phyloP scores from a whole-genome alignment of 2,329 filamentous ascomycete genomes.

The Xylaria sp. region DNA sequence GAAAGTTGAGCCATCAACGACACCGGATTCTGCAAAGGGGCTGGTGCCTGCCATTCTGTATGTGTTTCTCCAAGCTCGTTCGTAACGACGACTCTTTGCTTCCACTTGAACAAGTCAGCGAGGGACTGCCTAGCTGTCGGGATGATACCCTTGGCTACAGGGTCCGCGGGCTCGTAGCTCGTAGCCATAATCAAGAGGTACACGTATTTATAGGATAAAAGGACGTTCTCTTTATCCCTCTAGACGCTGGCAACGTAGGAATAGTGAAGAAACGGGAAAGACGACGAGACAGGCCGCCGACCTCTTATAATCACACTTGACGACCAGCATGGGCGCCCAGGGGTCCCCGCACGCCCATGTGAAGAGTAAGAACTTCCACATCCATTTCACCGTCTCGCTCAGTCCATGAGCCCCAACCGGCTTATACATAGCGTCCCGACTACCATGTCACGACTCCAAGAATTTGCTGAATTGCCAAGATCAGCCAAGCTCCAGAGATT shows the following conservation, averaged over 20 bases:
- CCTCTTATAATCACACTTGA: slow-evolving; percentile 25
- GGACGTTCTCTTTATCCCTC: not conserved
- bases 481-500: slow-evolving; percentile 28
- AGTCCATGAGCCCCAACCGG: not conserved
- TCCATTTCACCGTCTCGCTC: slow-evolving; percentile 11
- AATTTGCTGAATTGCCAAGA: slow-evolving; percentile 28
- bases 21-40: slow-evolving; percentile 76
- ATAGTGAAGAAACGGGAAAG: not conserved
- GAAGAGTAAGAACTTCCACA: slow-evolving; percentile 1
- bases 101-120: slow-evolving; percentile 76
- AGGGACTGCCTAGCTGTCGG: slow-evolving; percentile 73
- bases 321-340: not conserved
- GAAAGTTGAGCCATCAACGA: slow-evolving; percentile 73
- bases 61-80: slow-evolving; percentile 73
- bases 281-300: not conserved
- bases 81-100: slow-evolving; percentile 75
- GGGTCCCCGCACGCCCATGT: slow-evolving; percentile 20
- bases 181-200: slow-evolving; percentile 37
- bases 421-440: slow-evolving; percentile 17
- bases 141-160: slow-evolving; percentile 72
- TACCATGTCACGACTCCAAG: slow-evolving; percentile 22
- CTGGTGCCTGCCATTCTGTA: slow-evolving; percentile 75
- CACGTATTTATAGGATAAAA: not conserved
- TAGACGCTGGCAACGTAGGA: not conserved
- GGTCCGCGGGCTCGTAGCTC: slow-evolving; percentile 62